Conservation (phyloP, 169 alveolate species). For the Amoebophrya sp. region DNA sequence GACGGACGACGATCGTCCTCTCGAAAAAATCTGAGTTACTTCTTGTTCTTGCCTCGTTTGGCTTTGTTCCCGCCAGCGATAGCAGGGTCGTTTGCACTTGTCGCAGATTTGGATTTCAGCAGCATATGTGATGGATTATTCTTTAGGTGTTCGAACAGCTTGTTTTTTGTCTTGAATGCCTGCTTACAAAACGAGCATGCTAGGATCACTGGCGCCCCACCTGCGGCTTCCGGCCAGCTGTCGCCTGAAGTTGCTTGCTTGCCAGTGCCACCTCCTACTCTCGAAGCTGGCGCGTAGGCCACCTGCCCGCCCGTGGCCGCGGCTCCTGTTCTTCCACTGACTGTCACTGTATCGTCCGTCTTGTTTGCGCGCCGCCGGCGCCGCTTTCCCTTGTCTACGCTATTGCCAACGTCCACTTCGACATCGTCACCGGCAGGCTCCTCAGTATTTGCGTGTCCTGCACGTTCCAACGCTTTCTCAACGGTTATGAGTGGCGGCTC, state of each 20-base stretch:
- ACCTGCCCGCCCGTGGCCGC: not conserved
- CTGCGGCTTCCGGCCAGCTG: not conserved
- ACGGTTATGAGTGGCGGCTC: not conserved
- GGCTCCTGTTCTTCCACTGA: not conserved
- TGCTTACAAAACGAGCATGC: not conserved
- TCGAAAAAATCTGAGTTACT: too few relatives aligned
- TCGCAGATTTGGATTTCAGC: not conserved
- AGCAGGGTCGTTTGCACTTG: too few relatives aligned
- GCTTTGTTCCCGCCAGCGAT: too few relatives aligned
- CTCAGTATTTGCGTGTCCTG: not conserved
- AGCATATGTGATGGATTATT: not conserved
- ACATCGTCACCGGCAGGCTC: not conserved
- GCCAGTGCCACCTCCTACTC: too few relatives aligned
- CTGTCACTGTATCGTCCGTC: not conserved
- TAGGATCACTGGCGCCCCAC: not conserved
- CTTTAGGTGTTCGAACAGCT: not conserved
- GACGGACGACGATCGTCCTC: too few relatives aligned
- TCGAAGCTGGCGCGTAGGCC: not conserved
- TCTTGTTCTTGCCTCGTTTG: too few relatives aligned
- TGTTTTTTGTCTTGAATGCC: not conserved
- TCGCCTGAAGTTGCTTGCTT: not conserved
- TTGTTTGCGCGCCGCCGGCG: too few relatives aligned
- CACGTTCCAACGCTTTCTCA: not conserved
- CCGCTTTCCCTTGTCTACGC: too few relatives aligned
- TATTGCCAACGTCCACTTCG: not conserved